These are phyloP conservation scores for Blumeriella jaapii DNA, from an alignment of 2,329 filamentous ascomycete species.

Conservation along the genomic window DNA sequence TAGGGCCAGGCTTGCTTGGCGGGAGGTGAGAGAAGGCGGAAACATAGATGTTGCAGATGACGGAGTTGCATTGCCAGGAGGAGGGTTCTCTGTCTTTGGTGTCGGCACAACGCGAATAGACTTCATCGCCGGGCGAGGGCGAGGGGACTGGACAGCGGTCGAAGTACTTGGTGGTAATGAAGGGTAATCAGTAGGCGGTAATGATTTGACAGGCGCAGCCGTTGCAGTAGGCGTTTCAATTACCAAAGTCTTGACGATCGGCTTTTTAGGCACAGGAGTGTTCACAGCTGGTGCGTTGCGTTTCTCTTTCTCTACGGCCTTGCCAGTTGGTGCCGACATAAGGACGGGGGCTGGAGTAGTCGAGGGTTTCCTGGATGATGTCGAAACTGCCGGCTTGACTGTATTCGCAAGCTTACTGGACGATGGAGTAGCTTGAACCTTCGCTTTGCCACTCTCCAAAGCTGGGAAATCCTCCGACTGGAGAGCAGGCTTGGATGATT, in stretches of 20 bases:
- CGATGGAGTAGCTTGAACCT: slow-evolving; percentile 9
- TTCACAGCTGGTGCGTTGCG: slow-evolving; percentile 31
- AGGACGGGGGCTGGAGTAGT: neutral
- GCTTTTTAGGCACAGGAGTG: slow-evolving; percentile 38
- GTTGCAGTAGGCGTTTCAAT: slow-evolving; percentile 12
- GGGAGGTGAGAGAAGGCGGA: slow-evolving; percentile 32
- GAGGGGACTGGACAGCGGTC: slow-evolving; percentile 40
- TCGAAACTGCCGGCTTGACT: slow-evolving; percentile 1
- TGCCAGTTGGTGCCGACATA: slow-evolving; percentile 8
- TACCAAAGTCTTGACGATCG: slow-evolving; percentile 7
- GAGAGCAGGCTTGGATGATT: slow-evolving; percentile 29
- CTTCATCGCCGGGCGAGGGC: slow-evolving; percentile 43
- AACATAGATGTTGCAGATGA: slow-evolving; percentile 28
- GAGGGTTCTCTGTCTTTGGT: slow-evolving; percentile 47
- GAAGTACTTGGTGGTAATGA: slow-evolving; percentile 38
- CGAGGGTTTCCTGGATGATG: slow-evolving; percentile 9
- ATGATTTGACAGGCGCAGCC: slow-evolving; percentile 8
- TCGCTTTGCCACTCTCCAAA: slow-evolving; percentile 32
- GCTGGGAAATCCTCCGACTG: slow-evolving; percentile 55
- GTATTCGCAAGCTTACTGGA: slow-evolving; percentile 7
- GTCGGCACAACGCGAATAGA: slow-evolving; percentile 60
- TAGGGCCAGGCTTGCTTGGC: slow-evolving; percentile 39
- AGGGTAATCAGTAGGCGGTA: slow-evolving; percentile 34
- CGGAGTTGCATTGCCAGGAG: slow-evolving; percentile 24
- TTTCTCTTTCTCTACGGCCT: slow-evolving; percentile 21